phyloP scores from a whole-genome alignment of 2,329 filamentous ascomycete species.

The Nemania sp. region DNA sequence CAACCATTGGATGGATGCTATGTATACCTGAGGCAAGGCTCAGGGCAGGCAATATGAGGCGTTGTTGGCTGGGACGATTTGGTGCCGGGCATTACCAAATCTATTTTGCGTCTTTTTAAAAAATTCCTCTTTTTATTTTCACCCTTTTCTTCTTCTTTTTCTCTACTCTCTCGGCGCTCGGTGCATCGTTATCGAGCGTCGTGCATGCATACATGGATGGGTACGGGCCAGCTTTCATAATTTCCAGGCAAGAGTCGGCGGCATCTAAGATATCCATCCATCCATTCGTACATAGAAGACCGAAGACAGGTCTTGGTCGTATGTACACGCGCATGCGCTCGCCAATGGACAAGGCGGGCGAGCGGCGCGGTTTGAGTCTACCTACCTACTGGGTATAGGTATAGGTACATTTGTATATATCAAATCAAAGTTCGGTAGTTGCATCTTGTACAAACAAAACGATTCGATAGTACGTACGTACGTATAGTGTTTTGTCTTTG shows the following conservation, averaged over 20 bases:
- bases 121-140: too few relatives aligned
- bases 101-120: background rate
- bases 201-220: background rate
- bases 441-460: conserved; percentile 9
- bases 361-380: too few relatives aligned
- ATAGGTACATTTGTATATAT: conserved; percentile 1
- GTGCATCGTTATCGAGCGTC: background rate
- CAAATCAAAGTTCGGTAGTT: background rate
- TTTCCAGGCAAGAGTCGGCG: background rate
- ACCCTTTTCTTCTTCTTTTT: too few relatives aligned
- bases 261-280: conserved; percentile 10
- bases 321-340: background rate
- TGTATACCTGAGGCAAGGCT: conserved; percentile 6
- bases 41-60: conserved; percentile 19
- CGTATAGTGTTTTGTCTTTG: too few relatives aligned
- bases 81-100: conserved; percentile 19
- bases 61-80: conserved; percentile 15
- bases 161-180: too few relatives aligned
- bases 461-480: background rate
- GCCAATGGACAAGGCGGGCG: too few relatives aligned
- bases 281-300: too few relatives aligned
- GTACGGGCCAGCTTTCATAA: background rate
- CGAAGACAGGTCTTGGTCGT: background rate
- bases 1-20: background rate
- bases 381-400: too few relatives aligned